A percentile compares a stretch with the other conserved stretches of the same genome.
Conservation (phyloP, 148 eudicot species). For the Cornus suecica region DNA sequence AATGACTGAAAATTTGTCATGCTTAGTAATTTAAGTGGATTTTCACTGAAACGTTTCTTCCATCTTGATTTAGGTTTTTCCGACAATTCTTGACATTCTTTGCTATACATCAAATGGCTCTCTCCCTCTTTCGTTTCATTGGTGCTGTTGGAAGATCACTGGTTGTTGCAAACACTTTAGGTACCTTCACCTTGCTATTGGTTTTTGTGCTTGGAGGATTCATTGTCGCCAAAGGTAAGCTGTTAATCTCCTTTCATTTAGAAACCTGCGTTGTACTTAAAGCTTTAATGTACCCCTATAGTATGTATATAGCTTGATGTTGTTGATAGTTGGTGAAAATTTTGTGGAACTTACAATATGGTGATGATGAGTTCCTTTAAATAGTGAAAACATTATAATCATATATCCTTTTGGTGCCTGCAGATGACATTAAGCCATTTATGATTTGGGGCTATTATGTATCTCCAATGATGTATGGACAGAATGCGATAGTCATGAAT, state of each 20-base stretch:
- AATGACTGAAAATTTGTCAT: not conserved
- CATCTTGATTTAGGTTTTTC: constrained; percentile 43
- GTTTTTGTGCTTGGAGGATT: constrained; percentile 68
- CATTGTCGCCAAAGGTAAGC: constrained; percentile 53
- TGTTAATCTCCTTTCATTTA: not conserved
- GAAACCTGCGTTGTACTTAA: not conserved
- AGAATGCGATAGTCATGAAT: constrained; percentile 65
- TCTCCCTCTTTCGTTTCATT: constrained; percentile 56
- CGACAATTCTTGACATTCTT: constrained; percentile 59
- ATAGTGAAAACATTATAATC: not conserved
- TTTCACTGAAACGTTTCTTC: not conserved
- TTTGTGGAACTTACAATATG: not conserved
- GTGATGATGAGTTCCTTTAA: not conserved
- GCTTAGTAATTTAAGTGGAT: not conserved
- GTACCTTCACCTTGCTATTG: constrained; percentile 39
- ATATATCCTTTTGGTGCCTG: constrained; percentile 3
- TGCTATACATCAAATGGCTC: constrained; percentile 63
- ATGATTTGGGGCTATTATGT: constrained; percentile 70
- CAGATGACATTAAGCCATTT: constrained; percentile 63
- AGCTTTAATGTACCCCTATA: not conserved
- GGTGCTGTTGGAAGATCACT: constrained; percentile 58
- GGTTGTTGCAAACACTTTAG: constrained; percentile 47
- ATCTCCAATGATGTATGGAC: constrained; percentile 82
- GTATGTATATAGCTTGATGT: not conserved
- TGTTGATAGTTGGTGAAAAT: not conserved